A percentile compares a stretch with the other conserved stretches of the same genome.
phyloP scores from a whole-genome alignment of 805 yeast genomes.

The Yarrowia keelungensis region DNA sequence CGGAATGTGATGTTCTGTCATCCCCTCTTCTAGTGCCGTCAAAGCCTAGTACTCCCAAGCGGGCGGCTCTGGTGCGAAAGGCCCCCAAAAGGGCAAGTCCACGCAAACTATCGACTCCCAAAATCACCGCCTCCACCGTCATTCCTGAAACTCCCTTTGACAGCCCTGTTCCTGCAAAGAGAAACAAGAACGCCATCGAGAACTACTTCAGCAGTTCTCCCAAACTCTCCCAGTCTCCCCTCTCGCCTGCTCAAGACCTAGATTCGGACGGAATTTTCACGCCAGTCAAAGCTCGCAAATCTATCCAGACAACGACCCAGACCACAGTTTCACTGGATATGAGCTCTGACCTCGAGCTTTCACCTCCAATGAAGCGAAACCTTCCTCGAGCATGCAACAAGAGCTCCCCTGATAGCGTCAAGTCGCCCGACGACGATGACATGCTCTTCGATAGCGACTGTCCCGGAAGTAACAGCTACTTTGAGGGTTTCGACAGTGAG shows the following conservation, averaged over 20 bases:
- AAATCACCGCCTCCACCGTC: not conserved
- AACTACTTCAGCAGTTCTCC: not conserved
- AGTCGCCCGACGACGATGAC: conserved; percentile 1
- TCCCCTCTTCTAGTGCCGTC: not conserved
- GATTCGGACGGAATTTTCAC: not conserved
- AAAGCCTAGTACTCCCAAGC: not conserved
- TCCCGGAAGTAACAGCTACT: not conserved
- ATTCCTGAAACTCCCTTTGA: not conserved
- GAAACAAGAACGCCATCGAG: not conserved
- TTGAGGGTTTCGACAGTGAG: not conserved
- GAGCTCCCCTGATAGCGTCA: conserved; percentile 3
- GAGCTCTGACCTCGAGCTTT: not conserved
- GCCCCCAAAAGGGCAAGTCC: not conserved
- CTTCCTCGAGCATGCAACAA: not conserved
- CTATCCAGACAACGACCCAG: not conserved
- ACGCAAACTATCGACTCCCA: not conserved
- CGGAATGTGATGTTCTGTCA: not conserved
- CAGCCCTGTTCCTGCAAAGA: not conserved
- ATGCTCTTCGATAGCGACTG: not conserved
- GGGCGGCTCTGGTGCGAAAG: not conserved
- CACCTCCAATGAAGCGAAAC: too few species aligned
- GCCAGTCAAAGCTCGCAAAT: not conserved
- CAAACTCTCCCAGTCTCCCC: not conserved
- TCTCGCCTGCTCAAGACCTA: not conserved
- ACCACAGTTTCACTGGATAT: not conserved